Percentiles rank a stretch among this genome's conserved stretches.
phyloP scores from a whole-genome alignment of 1,284 basidiomycete species.

The Vanrija sp. region DNA sequence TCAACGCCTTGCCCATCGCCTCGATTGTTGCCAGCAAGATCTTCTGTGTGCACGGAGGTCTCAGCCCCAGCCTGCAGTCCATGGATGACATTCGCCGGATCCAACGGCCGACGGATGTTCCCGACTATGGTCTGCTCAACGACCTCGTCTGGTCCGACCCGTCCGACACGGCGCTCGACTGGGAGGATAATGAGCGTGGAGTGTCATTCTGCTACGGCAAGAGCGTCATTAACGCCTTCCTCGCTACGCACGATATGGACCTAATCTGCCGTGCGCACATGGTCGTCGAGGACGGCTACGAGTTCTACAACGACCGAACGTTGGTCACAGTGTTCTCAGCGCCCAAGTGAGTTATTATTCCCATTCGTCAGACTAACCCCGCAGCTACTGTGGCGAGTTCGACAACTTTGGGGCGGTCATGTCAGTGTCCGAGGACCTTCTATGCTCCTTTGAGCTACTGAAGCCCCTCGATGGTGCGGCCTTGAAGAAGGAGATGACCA shows the following conservation, averaged over 20 bases:
- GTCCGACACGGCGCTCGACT: slow-evolving; percentile 93
- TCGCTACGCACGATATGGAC: slow-evolving; percentile 82
- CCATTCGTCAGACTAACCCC: slow-evolving; percentile 7
- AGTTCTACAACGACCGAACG: slow-evolving; percentile 99
- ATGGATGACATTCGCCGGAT: slow-evolving; percentile 99
- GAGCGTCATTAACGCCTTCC: slow-evolving; percentile 92
- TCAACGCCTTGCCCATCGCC: slow-evolving; percentile 98
- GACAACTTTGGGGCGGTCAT: slow-evolving; percentile 91
- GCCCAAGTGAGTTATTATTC: slow-evolving; percentile 65
- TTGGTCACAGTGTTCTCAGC: slow-evolving; percentile 98
- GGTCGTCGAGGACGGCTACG: slow-evolving; percentile 99
- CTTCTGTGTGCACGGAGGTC: slow-evolving; percentile 97
- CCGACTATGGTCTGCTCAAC: slow-evolving; percentile 97
- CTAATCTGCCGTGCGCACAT: slow-evolving; percentile 99
- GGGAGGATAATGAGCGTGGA: slow-evolving; percentile 99
- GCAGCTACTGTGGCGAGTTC: slow-evolving; percentile 48
- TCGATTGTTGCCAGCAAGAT: slow-evolving; percentile 99
- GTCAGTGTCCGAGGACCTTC: slow-evolving; percentile 92
- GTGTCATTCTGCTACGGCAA: slow-evolving; percentile 99
- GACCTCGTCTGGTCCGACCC: slow-evolving; percentile 99
- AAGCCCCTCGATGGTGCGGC: slow-evolving; percentile 94
- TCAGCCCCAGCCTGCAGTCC: slow-evolving; percentile 92
- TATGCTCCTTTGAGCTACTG: slow-evolving; percentile 96
- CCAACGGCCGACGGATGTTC: slow-evolving; percentile 97
- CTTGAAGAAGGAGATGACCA: slow-evolving; percentile 97